Conservation (phyloP, 352 stramenopile species). For the Phytopythium montanum region DNA sequence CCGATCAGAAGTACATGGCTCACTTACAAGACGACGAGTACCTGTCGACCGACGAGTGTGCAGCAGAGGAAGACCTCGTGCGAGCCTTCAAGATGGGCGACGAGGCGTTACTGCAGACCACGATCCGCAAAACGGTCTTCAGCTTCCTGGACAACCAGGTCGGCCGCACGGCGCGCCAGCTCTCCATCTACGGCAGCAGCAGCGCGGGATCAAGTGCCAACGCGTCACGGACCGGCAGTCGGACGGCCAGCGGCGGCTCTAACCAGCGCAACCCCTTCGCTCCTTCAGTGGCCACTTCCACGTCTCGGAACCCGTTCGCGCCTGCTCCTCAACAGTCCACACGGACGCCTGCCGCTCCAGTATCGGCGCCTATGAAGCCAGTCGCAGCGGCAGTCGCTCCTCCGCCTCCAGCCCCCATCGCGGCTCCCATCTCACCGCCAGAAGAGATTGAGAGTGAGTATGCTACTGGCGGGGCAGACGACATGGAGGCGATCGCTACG, state of each 20-base stretch:
- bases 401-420: background rate
- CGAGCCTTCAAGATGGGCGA: conserved; percentile 76
- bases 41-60: conserved; percentile 73
- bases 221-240: conserved; percentile 13
- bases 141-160: conserved; percentile 80
- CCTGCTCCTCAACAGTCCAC: conserved; percentile 5
- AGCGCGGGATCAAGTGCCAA: background rate
- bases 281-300: background rate
- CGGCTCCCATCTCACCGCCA: background rate
- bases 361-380: background rate
- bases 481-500: background rate
- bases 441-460: conserved; percentile 7
- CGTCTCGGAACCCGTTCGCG: conserved; percentile 10
- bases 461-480: background rate
- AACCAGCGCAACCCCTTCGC: conserved; percentile 12
- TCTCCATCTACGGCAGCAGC: conserved; percentile 53
- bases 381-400: background rate
- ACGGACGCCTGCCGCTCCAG: conserved; percentile 5
- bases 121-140: conserved; percentile 71
- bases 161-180: conserved; percentile 56
- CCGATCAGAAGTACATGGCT: conserved; percentile 71
- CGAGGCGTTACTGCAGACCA: conserved; percentile 66
- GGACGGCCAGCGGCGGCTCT: conserved; percentile 21
- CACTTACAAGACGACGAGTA: conserved; percentile 76
- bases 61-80: conserved; percentile 70